Conservation (phyloP, 352 stramenopile species). For the Phytophthora capsici region DNA sequence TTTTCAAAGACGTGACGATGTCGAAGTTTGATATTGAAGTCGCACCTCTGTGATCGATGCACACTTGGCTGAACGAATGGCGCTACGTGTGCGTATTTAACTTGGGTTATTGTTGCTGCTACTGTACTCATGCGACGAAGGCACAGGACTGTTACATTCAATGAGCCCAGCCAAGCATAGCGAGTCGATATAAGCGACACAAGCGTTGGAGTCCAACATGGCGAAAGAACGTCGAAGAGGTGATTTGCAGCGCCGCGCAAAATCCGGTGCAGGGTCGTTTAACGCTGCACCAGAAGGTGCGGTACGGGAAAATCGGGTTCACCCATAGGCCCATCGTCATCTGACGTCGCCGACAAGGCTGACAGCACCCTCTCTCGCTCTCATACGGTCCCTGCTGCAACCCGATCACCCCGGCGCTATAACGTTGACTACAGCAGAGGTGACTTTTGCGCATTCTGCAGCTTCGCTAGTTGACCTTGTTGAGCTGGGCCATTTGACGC, state of each 20-base stretch:
- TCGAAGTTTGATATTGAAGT: conserved; percentile 11
- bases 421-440: conserved; percentile 9
- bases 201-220: not conserved
- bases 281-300: conserved; percentile 5
- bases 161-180: too few relatives aligned
- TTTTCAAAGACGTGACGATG: conserved; percentile 21
- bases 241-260: conserved; percentile 8
- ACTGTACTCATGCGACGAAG: too few relatives aligned
- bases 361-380: conserved; percentile 12
- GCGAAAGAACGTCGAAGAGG: not conserved
- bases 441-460: conserved; percentile 12
- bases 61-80: too few relatives aligned
- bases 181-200: too few relatives aligned
- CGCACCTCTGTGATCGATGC: not conserved
- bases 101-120: too few relatives aligned
- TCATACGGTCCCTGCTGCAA: conserved; percentile 14
- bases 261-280: conserved; percentile 17
- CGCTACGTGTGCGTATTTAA: too few relatives aligned
- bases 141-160: too few relatives aligned
- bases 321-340: conserved; percentile 9
- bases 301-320: conserved; percentile 1
- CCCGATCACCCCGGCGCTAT: conserved; percentile 4
- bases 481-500: conserved; percentile 9
- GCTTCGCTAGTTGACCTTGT: conserved; percentile 24
- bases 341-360: conserved; percentile 14